These are phyloP conservation scores for Juglanconis juglandina DNA, from an alignment of 2,329 filamentous ascomycete species.

Conservation along the genomic window DNA sequence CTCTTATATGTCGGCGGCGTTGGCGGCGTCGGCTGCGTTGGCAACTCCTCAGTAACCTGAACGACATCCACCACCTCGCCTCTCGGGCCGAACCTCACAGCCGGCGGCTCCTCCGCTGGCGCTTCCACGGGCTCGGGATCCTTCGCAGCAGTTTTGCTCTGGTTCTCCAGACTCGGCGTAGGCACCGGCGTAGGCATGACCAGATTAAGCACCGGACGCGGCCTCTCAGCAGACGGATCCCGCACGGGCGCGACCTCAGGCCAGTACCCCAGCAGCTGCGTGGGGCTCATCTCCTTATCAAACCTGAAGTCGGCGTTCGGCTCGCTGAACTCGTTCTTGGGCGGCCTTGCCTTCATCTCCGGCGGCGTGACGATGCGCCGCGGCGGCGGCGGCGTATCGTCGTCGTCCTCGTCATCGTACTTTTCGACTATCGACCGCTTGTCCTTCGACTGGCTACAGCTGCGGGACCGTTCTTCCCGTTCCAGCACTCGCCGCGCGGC, in stretches of 20 bases:
- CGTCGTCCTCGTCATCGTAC: slow-evolving; percentile 40
- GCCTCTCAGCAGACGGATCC: slow-evolving; percentile 52
- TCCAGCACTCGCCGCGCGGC: slow-evolving; percentile 53
- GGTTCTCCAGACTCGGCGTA: slow-evolving; percentile 47
- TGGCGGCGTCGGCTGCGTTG: slow-evolving; percentile 34
- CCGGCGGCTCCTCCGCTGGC: slow-evolving; percentile 22
- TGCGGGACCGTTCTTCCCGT: slow-evolving; percentile 52
- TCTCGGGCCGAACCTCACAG: slow-evolving; percentile 35
- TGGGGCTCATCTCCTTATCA: slow-evolving; percentile 56
- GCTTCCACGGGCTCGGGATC: slow-evolving; percentile 19
- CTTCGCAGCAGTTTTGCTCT: slow-evolving; percentile 22
- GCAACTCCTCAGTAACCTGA: slow-evolving; percentile 39
- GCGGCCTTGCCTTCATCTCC: slow-evolving; percentile 41
- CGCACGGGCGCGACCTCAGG: slow-evolving; percentile 29
- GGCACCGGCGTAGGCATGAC: slow-evolving; percentile 57
- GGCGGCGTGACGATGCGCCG: slow-evolving; percentile 54
- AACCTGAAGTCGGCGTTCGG: slow-evolving; percentile 63
- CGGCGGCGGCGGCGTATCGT: slow-evolving; percentile 23
- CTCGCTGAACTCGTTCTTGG: slow-evolving; percentile 50
- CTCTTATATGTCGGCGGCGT: slow-evolving; percentile 40
- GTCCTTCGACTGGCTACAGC: slow-evolving; percentile 43
- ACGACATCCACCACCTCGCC: slow-evolving; percentile 44
- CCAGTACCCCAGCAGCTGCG: slow-evolving; percentile 40
- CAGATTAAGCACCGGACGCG: slow-evolving; percentile 58
- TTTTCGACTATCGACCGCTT: slow-evolving; percentile 54